Evolutionary conservation across 2,329 filamentous ascomycete species (phyloP).

Genomic region (Apiospora sp.): DNA sequence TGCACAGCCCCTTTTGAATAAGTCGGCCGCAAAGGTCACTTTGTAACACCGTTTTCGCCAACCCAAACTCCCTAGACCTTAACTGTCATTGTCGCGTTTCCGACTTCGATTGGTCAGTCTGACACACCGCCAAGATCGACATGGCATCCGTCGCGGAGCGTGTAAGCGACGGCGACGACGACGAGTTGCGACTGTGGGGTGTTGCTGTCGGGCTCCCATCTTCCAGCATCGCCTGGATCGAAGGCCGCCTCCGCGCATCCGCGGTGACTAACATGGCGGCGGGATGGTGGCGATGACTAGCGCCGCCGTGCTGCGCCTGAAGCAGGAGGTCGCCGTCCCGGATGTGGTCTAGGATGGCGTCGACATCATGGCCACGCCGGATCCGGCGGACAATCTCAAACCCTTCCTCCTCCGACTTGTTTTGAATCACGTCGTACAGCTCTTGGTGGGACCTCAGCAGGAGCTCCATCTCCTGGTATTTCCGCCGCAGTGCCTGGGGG

Average conservation of each 20-base stretch:
- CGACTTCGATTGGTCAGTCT: background rate
- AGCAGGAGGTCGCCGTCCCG: conserved; percentile 7
- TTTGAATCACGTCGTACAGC: background rate
- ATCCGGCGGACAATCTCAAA: background rate
- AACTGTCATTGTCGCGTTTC: background rate
- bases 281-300: background rate
- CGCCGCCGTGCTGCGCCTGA: background rate
- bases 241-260: background rate
- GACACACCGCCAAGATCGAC: background rate
- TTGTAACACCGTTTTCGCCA: rapidly evolving
- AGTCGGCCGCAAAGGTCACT: background rate
- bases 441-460: conserved; percentile 6
- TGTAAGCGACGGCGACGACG: background rate
- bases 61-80: background rate
- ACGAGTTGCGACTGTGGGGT: background rate
- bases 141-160: background rate
- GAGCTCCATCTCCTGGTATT: background rate
- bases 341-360: background rate
- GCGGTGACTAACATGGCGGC: background rate
- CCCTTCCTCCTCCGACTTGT: background rate
- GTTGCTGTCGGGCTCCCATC: background rate
- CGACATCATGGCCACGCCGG: conserved; percentile 4
- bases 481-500: background rate
- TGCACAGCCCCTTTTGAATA: background rate
- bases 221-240: background rate